These are phyloP conservation scores for Podila verticillata DNA, from an alignment of 192 early-diverging fungal species.

Conservation along the genomic window DNA sequence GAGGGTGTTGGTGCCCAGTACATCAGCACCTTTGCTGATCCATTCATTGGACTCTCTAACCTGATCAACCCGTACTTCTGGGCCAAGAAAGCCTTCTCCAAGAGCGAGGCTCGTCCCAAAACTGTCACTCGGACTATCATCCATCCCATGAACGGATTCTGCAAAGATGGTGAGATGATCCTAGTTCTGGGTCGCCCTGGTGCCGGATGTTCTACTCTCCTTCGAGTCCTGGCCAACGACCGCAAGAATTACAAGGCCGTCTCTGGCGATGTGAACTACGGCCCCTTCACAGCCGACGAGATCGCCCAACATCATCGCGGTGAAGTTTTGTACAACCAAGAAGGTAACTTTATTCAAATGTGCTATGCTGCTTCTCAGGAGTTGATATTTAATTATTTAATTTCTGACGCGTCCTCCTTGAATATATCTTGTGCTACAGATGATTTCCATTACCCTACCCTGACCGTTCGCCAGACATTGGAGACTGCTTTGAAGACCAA, in stretches of 20 bases:
- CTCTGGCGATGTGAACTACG: slow-evolving; percentile 68
- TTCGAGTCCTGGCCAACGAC: slow-evolving; percentile 69
- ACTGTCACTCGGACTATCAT: slow-evolving; percentile 62
- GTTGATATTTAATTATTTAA: background rate
- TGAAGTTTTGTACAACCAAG: slow-evolving; percentile 83
- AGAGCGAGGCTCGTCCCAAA: slow-evolving; percentile 9
- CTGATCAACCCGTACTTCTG: slow-evolving; percentile 52
- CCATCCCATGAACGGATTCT: slow-evolving; percentile 67
- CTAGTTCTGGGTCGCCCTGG: slow-evolving; percentile 78
- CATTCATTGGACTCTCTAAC: slow-evolving; percentile 46
- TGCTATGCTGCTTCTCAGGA: background rate
- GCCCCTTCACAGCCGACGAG: slow-evolving; percentile 69
- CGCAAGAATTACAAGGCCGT: slow-evolving; percentile 61
- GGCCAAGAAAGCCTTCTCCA: slow-evolving; percentile 45
- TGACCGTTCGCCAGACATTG: slow-evolving; percentile 82
- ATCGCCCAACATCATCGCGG: slow-evolving; percentile 73
- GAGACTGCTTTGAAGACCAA: slow-evolving; percentile 82
- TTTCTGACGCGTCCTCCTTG: background rate
- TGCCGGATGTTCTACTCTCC: slow-evolving; percentile 72
- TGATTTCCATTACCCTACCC: slow-evolving; percentile 80
- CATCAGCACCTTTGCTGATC: slow-evolving; percentile 43
- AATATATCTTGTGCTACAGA: slow-evolving; percentile 36
- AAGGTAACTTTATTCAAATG: slow-evolving; percentile 46
- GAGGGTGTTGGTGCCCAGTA: slow-evolving; percentile 50
- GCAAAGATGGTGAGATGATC: slow-evolving; percentile 80